Conservation (phyloP, 371 early-diverging fungal genomes). For the Thermomucor indicae-seudaticae region DNA sequence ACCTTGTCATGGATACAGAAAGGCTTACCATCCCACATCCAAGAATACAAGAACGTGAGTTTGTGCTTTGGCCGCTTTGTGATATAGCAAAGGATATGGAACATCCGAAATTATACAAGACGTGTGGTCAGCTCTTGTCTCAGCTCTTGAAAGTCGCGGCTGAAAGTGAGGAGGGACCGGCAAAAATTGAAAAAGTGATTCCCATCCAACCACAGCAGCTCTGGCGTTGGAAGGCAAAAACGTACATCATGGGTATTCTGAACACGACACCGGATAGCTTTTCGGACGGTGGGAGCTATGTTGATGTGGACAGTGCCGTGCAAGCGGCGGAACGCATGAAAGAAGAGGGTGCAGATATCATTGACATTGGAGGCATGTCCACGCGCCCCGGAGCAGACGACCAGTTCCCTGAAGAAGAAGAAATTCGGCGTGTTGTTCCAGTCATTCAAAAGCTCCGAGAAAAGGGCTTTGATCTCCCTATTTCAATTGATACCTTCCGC, state of each 20-base stretch:
- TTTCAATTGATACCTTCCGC: conserved; percentile 94
- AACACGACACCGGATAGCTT: conserved; percentile 98
- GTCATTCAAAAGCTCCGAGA: conserved; percentile 77
- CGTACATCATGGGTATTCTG: conserved; percentile 93
- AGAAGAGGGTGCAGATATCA: conserved; percentile 82
- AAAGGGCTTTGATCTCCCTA: conserved; percentile 60
- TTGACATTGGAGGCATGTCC: conserved; percentile 96
- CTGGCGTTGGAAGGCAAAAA: conserved; percentile 66
- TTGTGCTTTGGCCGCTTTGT: conserved; percentile 91
- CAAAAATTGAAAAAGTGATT: conserved; percentile 65
- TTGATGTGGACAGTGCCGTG: conserved; percentile 64
- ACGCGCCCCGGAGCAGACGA: conserved; percentile 88
- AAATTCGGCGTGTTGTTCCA: conserved; percentile 82
- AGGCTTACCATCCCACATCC: conserved; percentile 87
- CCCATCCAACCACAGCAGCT: conserved; percentile 45
- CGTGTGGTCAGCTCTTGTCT: conserved; percentile 72
- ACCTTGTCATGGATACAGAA: conserved; percentile 66
- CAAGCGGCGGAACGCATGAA: conserved; percentile 69
- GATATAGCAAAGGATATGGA: conserved; percentile 89
- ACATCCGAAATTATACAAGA: conserved; percentile 84
- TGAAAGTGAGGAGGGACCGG: conserved; percentile 31
- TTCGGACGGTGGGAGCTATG: conserved; percentile 85
- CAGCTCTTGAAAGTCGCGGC: conserved; percentile 63
- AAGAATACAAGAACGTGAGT: conserved; percentile 86
- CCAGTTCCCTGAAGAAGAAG: conserved; percentile 74